A percentile compares a stretch with the other conserved stretches of the same genome.
These are phyloP conservation scores for Fraxinus xanthoxyloides DNA, from an alignment of 305 asterid genomes.

Conservation along the genomic window DNA sequence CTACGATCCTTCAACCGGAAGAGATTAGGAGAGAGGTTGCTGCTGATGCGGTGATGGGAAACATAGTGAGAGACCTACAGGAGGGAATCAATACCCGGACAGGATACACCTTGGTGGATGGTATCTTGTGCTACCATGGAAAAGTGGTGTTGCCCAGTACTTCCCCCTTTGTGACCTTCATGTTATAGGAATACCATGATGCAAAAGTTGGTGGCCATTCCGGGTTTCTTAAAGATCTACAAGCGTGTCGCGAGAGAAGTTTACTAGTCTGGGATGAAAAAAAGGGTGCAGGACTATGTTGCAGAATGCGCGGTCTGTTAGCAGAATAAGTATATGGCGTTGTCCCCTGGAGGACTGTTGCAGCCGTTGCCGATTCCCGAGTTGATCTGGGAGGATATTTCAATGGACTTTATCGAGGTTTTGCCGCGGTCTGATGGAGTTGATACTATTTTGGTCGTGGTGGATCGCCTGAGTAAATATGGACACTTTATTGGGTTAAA, in stretches of 20 bases:
- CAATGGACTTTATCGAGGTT: no score
- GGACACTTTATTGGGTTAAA: no score
- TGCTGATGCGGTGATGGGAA: background rate
- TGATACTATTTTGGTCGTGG: no score
- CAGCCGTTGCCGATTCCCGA: no score
- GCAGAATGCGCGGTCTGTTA: no score
- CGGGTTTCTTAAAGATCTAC: background rate
- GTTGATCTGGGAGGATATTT: background rate
- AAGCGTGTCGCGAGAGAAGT: background rate
- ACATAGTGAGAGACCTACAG: background rate
- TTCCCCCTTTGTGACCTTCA: no score
- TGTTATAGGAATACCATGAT: background rate
- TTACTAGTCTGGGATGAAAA: background rate
- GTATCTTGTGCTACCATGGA: background rate
- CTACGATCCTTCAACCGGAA: background rate
- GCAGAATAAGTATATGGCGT: no score
- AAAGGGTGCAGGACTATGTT: no score
- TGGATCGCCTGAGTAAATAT: no score
- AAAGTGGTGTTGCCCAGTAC: background rate
- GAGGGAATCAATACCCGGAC: background rate
- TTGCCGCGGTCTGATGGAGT: no score
- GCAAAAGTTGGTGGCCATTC: background rate
- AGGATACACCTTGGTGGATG: background rate
- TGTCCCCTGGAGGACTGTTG: no score
- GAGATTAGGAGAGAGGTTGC: background rate